Percentiles rank a stretch among this genome's conserved stretches.
Conservation (phyloP, 352 stramenopile genomes). For the Pythium coloratum region DNA sequence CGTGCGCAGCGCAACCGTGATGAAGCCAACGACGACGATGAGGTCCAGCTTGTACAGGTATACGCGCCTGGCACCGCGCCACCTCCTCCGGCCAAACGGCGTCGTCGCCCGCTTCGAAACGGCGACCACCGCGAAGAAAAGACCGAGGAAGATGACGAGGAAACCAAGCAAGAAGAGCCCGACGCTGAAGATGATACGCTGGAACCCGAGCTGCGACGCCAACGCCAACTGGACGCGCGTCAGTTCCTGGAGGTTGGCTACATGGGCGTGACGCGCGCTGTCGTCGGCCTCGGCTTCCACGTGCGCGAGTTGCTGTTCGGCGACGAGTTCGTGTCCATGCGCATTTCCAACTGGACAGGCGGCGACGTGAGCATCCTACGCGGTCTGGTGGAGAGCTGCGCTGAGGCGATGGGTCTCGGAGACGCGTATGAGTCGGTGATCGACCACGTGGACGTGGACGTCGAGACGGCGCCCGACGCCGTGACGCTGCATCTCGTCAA, state of each 20-base stretch:
- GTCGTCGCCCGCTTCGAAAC: background rate
- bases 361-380: background rate
- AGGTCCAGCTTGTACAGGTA: background rate
- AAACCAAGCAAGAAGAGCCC: background rate
- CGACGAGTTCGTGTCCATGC: background rate
- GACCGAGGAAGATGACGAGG: background rate
- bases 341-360: conserved; percentile 3
- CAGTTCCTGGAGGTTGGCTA: background rate
- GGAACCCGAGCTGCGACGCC: background rate
- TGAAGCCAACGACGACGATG: background rate
- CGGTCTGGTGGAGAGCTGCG: background rate
- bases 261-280: background rate
- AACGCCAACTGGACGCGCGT: background rate
- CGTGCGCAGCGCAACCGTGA: background rate
- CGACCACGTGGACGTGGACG: background rate
- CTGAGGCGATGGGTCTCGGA: background rate
- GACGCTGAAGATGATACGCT: background rate
- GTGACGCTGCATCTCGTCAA: background rate
- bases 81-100: background rate
- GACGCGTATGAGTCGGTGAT: background rate
- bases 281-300: background rate
- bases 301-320: background rate
- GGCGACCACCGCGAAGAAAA: background rate
- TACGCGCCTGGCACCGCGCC: background rate
- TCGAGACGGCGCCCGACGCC: background rate